Conservation (phyloP, 2,329 filamentous ascomycete species). For the Metarhizium rileyi region DNA sequence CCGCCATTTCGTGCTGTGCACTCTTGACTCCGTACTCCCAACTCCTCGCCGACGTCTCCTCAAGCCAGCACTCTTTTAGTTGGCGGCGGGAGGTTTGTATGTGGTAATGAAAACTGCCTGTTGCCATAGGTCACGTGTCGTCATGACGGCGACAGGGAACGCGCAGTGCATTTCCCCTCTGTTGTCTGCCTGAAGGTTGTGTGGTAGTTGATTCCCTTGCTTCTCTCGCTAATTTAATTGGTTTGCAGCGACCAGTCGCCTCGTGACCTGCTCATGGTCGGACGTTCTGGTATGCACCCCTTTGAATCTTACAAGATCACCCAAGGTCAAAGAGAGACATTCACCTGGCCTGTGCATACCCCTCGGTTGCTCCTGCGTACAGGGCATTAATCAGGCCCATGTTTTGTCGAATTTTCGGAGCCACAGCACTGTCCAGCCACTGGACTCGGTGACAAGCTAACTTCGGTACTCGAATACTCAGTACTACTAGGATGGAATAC, state of each 20-base stretch:
- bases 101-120: conserved; percentile 9
- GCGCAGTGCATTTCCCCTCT: neutral
- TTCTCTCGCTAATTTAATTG: neutral
- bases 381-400: too few species aligned
- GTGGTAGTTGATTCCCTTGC: neutral
- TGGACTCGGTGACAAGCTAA: too few species aligned
- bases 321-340: neutral
- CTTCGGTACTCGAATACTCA: too few species aligned
- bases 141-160: neutral
- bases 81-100: conserved; percentile 6
- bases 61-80: neutral
- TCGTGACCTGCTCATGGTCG: neutral
- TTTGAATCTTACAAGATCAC: neutral
- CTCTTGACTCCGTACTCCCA: neutral
- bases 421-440: too few species aligned
- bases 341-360: neutral
- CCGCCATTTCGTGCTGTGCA: conserved; percentile 1
- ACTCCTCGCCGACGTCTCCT: neutral
- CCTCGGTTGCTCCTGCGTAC: too few species aligned
- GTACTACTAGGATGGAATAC: too few species aligned
- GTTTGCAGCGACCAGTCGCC: neutral
- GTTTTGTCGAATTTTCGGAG: too few species aligned
- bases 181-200: neutral
- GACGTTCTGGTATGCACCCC: neutral
- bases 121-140: neutral